Base-by-base conservation (phyloP, 73 alveolate species). In the Paraurostyla sp. region DNA sequence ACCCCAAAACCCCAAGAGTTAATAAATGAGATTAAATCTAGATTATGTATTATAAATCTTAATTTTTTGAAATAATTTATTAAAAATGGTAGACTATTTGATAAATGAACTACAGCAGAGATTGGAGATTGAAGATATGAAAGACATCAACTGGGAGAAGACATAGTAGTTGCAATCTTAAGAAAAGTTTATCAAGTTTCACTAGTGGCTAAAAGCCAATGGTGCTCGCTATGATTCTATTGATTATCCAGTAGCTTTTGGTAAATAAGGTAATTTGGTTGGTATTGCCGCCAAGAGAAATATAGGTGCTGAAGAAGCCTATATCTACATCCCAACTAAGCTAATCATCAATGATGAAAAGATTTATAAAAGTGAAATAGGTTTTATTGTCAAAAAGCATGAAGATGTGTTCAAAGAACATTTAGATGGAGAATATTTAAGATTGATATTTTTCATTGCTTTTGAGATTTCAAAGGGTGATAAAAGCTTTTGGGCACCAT, bases 161-260 rank as follows among this genome's bases (percentile, higher is more conserved):
- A 87, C 94, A 0, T 41, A 59, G 33, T 69, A 87, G 52, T 29
- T 87, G 2, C 62, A 90, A 57, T 27, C 22, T 11, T 41, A 22
- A 38, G 86, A 59, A 27, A 90, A 84, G 59, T 91, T 58, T 38
- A 56, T 91, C 15, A 49, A 76, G 40, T 91, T 91, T 54, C 73
- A 91, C 76, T 58, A 85, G 43, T 91, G 96, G 96, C 71, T 71
- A 33, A 57, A 91, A 54, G 93, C 78, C 36, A 51, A 85, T 29
- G 93, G 93, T 23, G 93, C 80, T n/a, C 29, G 51, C 13, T 91
- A 59, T 38, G 83, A 54, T 32, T 32, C 60, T 29, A 50, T 91
- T 42, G 93, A 91, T 49, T 91, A 85, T 59, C 96, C 96, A n/a
- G 93, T 86, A 42, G 93, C 91, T 15, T 91, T 60, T 52, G 96